A percentile compares a stretch with the other conserved stretches of the same genome.
Evolutionary conservation across 805 yeast species (phyloP).

Genomic region (Blastobotrys terrestris): DNA sequence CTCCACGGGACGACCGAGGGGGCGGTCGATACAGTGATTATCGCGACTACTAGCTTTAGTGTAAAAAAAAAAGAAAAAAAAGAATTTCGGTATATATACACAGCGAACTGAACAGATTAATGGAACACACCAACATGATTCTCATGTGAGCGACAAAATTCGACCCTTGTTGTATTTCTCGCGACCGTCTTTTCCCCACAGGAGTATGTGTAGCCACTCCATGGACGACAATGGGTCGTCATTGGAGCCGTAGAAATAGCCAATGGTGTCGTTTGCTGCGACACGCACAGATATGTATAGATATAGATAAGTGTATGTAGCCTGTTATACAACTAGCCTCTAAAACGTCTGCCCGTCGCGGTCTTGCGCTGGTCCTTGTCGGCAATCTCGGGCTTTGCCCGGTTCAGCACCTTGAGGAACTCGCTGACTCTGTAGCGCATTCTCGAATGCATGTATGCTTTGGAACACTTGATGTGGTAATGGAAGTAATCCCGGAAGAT

Average conservation of each 20-base stretch:
- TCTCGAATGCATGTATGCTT: slow-evolving; percentile 97
- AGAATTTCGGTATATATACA: background rate
- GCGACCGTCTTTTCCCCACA: background rate
- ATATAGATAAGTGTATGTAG: background rate
- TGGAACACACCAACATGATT: too few species aligned
- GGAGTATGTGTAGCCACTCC: background rate
- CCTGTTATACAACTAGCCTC: slow-evolving; percentile 13
- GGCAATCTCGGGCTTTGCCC: slow-evolving; percentile 91
- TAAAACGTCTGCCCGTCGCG: slow-evolving; percentile 67
- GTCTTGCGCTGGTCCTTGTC: slow-evolving; percentile 66
- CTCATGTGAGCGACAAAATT: too few species aligned
- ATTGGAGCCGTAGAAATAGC: background rate
- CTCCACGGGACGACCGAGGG: slow-evolving; percentile 9
- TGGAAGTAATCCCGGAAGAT: slow-evolving; percentile 95
- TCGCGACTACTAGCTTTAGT: slow-evolving; percentile 1
- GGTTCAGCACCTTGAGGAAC: slow-evolving; percentile 87
- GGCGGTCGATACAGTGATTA: background rate
- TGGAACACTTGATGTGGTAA: slow-evolving; percentile 96
- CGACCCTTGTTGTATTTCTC: too few species aligned
- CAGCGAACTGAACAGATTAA: slow-evolving; percentile 1
- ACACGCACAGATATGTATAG: too few species aligned
- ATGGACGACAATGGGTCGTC: background rate
- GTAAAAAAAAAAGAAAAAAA: background rate
- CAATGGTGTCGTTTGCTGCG: too few species aligned
- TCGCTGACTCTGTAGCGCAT: slow-evolving; percentile 95